Evolutionary conservation across 306 rosid genomes (phyloP).

Genomic region (Prunus mongolica): DNA sequence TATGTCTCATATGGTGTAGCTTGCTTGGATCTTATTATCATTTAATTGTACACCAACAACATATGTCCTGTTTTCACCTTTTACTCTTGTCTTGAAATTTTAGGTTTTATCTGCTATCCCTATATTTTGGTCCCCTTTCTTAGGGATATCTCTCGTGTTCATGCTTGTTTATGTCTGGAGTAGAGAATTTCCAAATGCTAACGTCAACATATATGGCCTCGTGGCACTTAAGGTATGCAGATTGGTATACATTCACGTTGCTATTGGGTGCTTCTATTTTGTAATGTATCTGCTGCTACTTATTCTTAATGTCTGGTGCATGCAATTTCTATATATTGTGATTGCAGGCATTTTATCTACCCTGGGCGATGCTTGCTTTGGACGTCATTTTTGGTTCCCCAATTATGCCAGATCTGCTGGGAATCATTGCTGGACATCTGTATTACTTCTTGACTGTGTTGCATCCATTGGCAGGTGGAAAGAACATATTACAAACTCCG

Average conservation of each 20-base stretch:
- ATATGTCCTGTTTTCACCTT: conserved; percentile 6
- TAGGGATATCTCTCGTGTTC: conserved; percentile 85
- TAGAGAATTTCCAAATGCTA: conserved; percentile 92
- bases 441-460: conserved; percentile 92
- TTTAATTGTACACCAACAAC: conserved; percentile 14
- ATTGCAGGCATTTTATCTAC: conserved; percentile 93
- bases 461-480: conserved; percentile 92
- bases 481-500: conserved; percentile 73
- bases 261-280: conserved; percentile 4
- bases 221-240: conserved; percentile 71
- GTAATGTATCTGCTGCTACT: conserved; percentile 6
- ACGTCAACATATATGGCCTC: conserved; percentile 84
- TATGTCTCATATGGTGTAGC: conserved; percentile 3
- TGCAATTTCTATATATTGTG: conserved; percentile 6
- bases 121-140: conserved; percentile 45
- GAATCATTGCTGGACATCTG: conserved; percentile 92
- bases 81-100: conserved; percentile 2
- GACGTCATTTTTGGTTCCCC: conserved; percentile 86
- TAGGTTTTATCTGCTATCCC: conserved; percentile 77
- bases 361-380: conserved; percentile 95
- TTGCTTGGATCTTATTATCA: not conserved
- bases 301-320: conserved; percentile 14
- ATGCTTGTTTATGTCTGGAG: conserved; percentile 97
- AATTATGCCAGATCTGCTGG: conserved; percentile 63
- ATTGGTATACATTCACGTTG: not conserved